A percentile compares a stretch with the other conserved stretches of the same genome.
phyloP scores from a whole-genome alignment of 768 basidiomycete genomes.

The Boletus tomentosulus region DNA sequence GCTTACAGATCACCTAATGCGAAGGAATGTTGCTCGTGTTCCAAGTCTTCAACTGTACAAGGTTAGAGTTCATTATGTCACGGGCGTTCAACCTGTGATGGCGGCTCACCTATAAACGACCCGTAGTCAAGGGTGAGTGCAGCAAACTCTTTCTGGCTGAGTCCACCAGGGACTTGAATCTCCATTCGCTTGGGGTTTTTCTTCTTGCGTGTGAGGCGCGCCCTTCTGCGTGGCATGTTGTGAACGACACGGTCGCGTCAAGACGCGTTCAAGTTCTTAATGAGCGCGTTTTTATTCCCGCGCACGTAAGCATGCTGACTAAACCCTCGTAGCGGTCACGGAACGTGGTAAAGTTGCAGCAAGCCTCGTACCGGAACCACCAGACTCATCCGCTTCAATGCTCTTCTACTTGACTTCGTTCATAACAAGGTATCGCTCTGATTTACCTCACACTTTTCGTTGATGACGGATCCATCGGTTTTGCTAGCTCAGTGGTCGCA shows the following conservation, averaged over 20 bases:
- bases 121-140: constrained; percentile 3
- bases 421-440: constrained; percentile 34
- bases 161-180: not conserved
- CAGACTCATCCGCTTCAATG: constrained; percentile 23
- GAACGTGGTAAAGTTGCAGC: constrained; percentile 14
- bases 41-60: constrained; percentile 11
- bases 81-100: not conserved
- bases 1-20: constrained; percentile 34
- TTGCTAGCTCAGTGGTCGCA: constrained; percentile 58
- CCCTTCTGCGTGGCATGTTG: constrained; percentile 25
- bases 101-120: constrained; percentile 18
- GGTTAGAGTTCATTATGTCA: not conserved
- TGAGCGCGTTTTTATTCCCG: constrained; percentile 18
- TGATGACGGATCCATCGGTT: not conserved
- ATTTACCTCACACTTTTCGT: constrained; percentile 26
- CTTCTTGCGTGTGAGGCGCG: constrained; percentile 19
- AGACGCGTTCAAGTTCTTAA: constrained; percentile 22
- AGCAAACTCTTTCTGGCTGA: constrained; percentile 12
- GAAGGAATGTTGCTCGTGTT: constrained; percentile 24
- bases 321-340: not conserved
- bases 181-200: not conserved
- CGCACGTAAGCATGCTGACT: constrained; percentile 23
- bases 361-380: no score
- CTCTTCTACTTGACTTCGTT: constrained; percentile 41
- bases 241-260: constrained; percentile 18